Evolutionary conservation across 2,329 filamentous ascomycete genomes (phyloP).

Genomic region (Claviceps africana): DNA sequence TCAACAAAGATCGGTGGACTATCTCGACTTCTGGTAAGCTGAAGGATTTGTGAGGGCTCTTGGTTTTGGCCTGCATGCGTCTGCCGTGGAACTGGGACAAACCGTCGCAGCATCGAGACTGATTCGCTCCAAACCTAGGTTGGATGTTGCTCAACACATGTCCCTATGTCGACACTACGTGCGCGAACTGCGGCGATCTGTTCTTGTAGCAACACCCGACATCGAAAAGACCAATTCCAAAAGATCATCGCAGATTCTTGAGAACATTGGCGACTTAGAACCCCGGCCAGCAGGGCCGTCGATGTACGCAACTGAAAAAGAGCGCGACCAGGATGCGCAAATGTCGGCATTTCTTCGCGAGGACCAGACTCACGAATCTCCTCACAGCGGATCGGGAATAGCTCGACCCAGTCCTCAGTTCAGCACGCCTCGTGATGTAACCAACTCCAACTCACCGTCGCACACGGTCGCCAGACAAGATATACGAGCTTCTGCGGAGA

Average conservation of each 20-base stretch:
- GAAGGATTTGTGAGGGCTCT: neutral
- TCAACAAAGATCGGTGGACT: slow-evolving; percentile 93
- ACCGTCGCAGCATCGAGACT: neutral
- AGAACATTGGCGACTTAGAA: slow-evolving; percentile 54
- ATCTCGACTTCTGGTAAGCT: slow-evolving; percentile 89
- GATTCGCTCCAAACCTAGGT: slow-evolving; percentile 41
- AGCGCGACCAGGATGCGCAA: slow-evolving; percentile 71
- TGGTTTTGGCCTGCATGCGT: neutral
- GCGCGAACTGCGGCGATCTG: slow-evolving; percentile 81
- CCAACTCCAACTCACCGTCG: slow-evolving; percentile 69
- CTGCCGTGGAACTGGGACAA: neutral
- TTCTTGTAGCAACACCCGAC: slow-evolving; percentile 85
- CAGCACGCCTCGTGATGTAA: slow-evolving; percentile 46
- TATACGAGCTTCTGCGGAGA: slow-evolving; percentile 85
- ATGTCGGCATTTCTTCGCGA: slow-evolving; percentile 81
- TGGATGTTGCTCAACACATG: slow-evolving; percentile 98
- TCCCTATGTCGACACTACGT: slow-evolving; percentile 95
- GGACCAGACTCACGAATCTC: slow-evolving; percentile 42
- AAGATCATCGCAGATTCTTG: slow-evolving; percentile 68
- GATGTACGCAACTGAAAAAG: slow-evolving; percentile 53
- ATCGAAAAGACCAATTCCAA: slow-evolving; percentile 69
- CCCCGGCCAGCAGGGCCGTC: slow-evolving; percentile 44
- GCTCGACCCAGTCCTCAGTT: slow-evolving; percentile 40
- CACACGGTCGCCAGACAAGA: slow-evolving; percentile 80
- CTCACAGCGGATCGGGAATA: slow-evolving; percentile 32